Evolutionary conservation across 768 basidiomycete species (phyloP).

Genomic region (Vishniacozyma victoriae): DNA sequence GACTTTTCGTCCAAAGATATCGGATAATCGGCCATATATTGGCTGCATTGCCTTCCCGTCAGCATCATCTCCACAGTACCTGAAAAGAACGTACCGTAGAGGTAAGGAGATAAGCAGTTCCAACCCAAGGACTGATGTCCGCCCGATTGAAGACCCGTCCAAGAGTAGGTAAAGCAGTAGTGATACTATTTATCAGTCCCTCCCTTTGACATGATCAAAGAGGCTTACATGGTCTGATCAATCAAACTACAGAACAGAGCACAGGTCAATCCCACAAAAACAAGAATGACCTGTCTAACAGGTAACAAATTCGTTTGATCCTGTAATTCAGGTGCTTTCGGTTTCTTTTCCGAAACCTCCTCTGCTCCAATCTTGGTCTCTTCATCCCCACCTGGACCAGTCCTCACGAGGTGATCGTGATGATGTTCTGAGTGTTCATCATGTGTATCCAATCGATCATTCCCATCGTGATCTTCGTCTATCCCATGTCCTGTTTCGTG

Average conservation of each 20-base stretch:
- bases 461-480: constrained; percentile 2
- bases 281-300: constrained; percentile 58
- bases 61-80: background rate
- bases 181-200: constrained; percentile 48
- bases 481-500: constrained; percentile 32
- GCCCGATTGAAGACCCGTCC: constrained; percentile 62
- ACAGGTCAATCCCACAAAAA: constrained; percentile 59
- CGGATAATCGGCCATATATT: constrained; percentile 46
- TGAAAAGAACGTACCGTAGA: constrained; percentile 21
- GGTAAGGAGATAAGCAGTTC: constrained; percentile 65
- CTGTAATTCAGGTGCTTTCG: constrained; percentile 49
- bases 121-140: constrained; percentile 64
- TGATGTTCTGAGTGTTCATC: constrained; percentile 23
- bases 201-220: background rate
- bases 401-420: constrained; percentile 1
- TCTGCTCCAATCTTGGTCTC: background rate
- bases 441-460: constrained; percentile 10
- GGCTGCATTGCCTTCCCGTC: constrained; percentile 54
- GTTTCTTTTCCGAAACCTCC: constrained; percentile 5
- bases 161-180: constrained; percentile 68
- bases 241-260: constrained; percentile 61
- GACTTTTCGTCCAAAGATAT: constrained; percentile 55
- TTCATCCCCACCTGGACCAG: background rate
- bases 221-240: constrained; percentile 60
- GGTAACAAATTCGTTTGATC: constrained; percentile 75